These are phyloP conservation scores for Pseudoscleropodium purum DNA, from an alignment of 225 moss, liverwort and hornwort genomes.

Conservation along the genomic window DNA sequence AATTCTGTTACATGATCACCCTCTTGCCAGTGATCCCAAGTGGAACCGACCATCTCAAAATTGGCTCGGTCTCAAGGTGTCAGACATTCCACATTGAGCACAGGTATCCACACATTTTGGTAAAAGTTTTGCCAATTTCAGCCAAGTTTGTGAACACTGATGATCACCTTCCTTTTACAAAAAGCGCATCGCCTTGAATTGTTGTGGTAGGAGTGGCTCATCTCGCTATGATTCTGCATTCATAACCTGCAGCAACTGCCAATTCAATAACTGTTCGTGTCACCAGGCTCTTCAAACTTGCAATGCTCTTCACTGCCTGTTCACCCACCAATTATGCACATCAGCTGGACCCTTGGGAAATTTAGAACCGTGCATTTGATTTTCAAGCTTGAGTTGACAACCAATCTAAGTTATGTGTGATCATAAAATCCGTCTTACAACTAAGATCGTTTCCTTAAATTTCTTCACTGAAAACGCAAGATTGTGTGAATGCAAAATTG, in stretches of 20 bases:
- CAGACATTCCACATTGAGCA: background rate
- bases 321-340: background rate
- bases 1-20: background rate
- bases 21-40: background rate
- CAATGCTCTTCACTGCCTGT: background rate
- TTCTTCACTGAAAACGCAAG: background rate
- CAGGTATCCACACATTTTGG: background rate
- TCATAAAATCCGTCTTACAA: background rate
- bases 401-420: background rate
- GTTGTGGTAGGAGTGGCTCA: background rate
- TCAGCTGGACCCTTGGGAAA: background rate
- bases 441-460: background rate
- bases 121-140: background rate
- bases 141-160: background rate
- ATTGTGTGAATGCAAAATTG: too few relatives aligned
- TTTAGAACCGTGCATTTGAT: background rate
- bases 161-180: background rate
- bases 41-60: background rate
- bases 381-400: background rate
- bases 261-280: background rate
- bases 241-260: background rate
- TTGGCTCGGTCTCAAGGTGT: too few relatives aligned
- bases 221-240: background rate
- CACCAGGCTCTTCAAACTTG: background rate
- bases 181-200: background rate